phyloP scores from a whole-genome alignment of 495 filamentous ascomycete genomes.

The Letharia columbiana region DNA sequence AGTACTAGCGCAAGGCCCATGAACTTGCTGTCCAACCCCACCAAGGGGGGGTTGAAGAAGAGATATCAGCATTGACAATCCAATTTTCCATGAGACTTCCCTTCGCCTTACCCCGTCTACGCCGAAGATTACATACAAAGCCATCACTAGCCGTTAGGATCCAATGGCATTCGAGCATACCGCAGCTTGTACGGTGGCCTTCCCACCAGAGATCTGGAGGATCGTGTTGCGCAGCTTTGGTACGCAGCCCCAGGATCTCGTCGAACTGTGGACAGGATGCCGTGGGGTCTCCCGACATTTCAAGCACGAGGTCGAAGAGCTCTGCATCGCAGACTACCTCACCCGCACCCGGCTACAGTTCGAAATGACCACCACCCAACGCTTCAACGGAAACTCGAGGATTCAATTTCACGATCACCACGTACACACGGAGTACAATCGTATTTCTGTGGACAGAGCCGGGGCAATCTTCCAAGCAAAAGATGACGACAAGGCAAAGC shows the following conservation, averaged over 20 bases:
- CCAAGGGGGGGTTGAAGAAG: not conserved
- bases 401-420: not conserved
- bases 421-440: not conserved
- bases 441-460: not conserved
- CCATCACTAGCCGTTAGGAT: not conserved
- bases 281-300: not conserved
- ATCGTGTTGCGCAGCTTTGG: not conserved
- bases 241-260: not conserved
- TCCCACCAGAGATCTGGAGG: not conserved
- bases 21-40: not conserved
- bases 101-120: not conserved
- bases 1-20: not conserved
- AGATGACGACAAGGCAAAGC: not conserved
- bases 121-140: not conserved
- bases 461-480: not conserved
- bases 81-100: not conserved
- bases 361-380: conserved; percentile 1
- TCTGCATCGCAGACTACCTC: not conserved
- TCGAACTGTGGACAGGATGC: not conserved
- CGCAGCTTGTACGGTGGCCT: not conserved
- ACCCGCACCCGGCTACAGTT: not conserved
- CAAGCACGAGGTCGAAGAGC: not conserved
- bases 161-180: not conserved
- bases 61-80: not conserved
- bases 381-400: not conserved